Evolutionary conservation across 495 filamentous ascomycete genomes (phyloP).

Genomic region (Trichocladium antarcticum): DNA sequence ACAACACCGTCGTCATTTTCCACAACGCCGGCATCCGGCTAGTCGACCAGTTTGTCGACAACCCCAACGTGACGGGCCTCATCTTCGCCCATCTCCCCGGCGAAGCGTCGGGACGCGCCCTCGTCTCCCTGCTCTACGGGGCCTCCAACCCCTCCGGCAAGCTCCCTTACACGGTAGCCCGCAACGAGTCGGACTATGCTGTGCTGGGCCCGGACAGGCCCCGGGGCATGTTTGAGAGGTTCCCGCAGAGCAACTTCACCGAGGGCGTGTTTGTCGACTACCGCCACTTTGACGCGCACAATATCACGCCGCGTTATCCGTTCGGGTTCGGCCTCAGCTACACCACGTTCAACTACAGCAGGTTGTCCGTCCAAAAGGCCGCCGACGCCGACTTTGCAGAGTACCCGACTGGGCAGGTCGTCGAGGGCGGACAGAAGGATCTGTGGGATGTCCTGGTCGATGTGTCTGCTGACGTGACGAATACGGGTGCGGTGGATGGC

Average conservation of each 20-base stretch:
- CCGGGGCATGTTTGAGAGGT: constrained; percentile 26
- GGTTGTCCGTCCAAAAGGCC: constrained; percentile 23
- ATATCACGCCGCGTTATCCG: constrained; percentile 54
- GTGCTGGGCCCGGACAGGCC: constrained; percentile 28
- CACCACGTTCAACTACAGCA: constrained; percentile 31
- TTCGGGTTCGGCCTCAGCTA: constrained; percentile 48
- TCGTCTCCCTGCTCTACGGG: constrained; percentile 51
- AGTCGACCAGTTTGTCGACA: constrained; percentile 47
- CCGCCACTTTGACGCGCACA: constrained; percentile 51
- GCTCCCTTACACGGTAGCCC: constrained; percentile 62
- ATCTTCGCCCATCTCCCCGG: constrained; percentile 52
- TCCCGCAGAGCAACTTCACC: constrained; percentile 53
- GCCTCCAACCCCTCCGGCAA: constrained; percentile 49
- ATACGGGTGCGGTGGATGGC: constrained; percentile 42
- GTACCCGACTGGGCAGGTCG: constrained; percentile 32
- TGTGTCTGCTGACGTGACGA: constrained; percentile 43
- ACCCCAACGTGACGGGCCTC: constrained; percentile 54
- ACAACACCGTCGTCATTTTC: constrained; percentile 52
- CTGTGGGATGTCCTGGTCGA: constrained; percentile 49
- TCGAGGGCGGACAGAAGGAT: constrained; percentile 46
- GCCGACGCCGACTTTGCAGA: constrained; percentile 19
- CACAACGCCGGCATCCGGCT: constrained; percentile 50
- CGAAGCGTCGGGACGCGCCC: constrained; percentile 46
- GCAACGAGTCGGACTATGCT: constrained; percentile 52
- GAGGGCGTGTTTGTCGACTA: constrained; percentile 60